These are phyloP conservation scores for Bryoglossum gracile DNA, from an alignment of 495 filamentous ascomycete species.

Conservation along the genomic window DNA sequence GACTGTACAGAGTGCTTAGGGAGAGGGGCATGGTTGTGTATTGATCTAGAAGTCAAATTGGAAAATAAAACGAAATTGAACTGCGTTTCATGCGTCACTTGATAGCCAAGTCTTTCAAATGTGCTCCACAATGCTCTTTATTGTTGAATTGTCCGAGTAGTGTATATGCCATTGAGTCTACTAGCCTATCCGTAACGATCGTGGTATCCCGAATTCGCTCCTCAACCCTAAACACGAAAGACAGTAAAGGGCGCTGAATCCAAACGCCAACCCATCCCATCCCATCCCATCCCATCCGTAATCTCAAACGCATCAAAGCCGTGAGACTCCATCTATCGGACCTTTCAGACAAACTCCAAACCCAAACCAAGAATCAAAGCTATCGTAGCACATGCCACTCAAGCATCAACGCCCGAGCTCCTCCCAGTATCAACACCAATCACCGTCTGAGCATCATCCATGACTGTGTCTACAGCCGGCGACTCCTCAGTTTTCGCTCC, in stretches of 20 bases:
- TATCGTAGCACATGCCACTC: not conserved
- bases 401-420: slow-evolving; percentile 22
- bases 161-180: not conserved
- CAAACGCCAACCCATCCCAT: not conserved
- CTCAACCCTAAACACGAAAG: not conserved
- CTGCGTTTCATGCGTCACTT: too few species aligned
- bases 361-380: not conserved
- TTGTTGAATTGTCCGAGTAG: too few species aligned
- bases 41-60: too few species aligned
- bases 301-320: not conserved
- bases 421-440: slow-evolving; percentile 13
- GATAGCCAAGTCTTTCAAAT: too few species aligned
- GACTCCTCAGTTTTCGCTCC: slow-evolving; percentile 22
- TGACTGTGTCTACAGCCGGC: slow-evolving; percentile 9
- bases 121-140: too few species aligned
- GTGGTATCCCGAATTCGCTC: too few species aligned
- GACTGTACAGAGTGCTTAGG: too few species aligned
- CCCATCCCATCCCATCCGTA: not conserved
- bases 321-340: slow-evolving; percentile 3
- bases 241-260: not conserved
- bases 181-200: too few species aligned
- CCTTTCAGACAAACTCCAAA: not conserved
- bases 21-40: too few species aligned
- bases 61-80: too few species aligned
- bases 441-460: not conserved